These are phyloP conservation scores for Diospyros kaki DNA, from an alignment of 148 eudicot species.

Conservation along the genomic window DNA sequence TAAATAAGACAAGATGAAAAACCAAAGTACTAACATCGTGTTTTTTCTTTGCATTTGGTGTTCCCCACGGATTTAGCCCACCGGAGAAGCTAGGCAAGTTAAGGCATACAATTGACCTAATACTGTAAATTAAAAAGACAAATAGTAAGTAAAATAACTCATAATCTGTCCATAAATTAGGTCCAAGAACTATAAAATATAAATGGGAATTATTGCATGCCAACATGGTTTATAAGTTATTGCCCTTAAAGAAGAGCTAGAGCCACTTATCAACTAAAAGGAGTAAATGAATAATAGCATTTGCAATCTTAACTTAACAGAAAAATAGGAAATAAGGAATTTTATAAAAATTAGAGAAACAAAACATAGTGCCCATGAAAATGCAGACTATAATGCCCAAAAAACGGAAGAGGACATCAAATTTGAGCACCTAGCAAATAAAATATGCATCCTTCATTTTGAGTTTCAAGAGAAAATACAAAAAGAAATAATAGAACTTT, in stretches of 20 bases:
- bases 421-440: too few species aligned
- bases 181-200: neutral
- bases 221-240: neutral
- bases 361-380: too few species aligned
- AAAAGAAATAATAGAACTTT: too few species aligned
- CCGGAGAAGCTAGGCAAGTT: constrained; percentile 64
- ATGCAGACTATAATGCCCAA: too few species aligned
- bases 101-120: constrained; percentile 59
- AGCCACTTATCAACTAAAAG: neutral
- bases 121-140: constrained; percentile 39
- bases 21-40: constrained; percentile 27
- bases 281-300: neutral
- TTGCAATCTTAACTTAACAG: neutral
- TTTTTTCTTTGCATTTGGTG: constrained; percentile 32
- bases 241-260: neutral
- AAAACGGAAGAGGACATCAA: too few species aligned
- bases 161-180: neutral
- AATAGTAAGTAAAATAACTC: neutral
- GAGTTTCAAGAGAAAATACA: too few species aligned
- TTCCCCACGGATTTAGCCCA: constrained; percentile 63
- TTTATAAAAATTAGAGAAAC: too few species aligned
- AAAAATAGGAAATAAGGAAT: too few species aligned
- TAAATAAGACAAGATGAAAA: neutral
- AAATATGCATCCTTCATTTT: too few species aligned
- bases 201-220: neutral